phyloP scores from a whole-genome alignment of 2,329 filamentous ascomycete genomes.

The Neoarthrinium moseri region DNA sequence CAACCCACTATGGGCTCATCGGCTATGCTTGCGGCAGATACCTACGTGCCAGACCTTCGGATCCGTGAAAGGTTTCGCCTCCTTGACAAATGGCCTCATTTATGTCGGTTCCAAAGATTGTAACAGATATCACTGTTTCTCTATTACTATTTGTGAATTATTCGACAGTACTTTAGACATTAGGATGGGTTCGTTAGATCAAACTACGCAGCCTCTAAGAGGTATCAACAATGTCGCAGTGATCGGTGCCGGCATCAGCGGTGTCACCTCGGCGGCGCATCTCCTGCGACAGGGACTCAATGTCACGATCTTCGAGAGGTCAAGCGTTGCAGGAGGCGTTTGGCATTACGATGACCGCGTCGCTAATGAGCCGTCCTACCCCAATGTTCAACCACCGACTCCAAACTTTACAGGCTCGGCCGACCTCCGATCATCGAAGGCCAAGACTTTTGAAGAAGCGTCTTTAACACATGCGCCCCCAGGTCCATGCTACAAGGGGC shows the following conservation, averaged over 20 bases:
- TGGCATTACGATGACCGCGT: slow-evolving; percentile 64
- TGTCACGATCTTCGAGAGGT: slow-evolving; percentile 62
- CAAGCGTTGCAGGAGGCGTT: slow-evolving; percentile 56
- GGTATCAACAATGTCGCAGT: slow-evolving; percentile 48
- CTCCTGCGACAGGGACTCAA: slow-evolving; percentile 60
- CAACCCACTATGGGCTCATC: background rate
- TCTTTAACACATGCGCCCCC: slow-evolving; percentile 41
- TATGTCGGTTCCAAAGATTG: no score
- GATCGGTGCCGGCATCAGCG: slow-evolving; percentile 64
- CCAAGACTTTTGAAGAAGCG: slow-evolving; percentile 21
- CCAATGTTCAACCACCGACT: slow-evolving; percentile 20
- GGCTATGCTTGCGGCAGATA: no score
- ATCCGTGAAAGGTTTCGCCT: no score
- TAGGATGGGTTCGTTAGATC: slow-evolving; percentile 17
- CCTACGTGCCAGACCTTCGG: no score
- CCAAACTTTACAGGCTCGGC: slow-evolving; percentile 13
- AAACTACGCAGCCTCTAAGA: slow-evolving; percentile 5
- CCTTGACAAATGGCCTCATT: no score
- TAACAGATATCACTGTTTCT: no score
- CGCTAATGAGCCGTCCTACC: slow-evolving; percentile 31
- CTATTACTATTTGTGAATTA: no score
- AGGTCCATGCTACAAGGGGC: slow-evolving; percentile 54
- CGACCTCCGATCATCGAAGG: background rate
- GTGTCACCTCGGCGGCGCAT: slow-evolving; percentile 63
- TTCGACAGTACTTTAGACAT: no score